Conservation (phyloP, 805 yeast genomes). For the Candida insectalens region DNA sequence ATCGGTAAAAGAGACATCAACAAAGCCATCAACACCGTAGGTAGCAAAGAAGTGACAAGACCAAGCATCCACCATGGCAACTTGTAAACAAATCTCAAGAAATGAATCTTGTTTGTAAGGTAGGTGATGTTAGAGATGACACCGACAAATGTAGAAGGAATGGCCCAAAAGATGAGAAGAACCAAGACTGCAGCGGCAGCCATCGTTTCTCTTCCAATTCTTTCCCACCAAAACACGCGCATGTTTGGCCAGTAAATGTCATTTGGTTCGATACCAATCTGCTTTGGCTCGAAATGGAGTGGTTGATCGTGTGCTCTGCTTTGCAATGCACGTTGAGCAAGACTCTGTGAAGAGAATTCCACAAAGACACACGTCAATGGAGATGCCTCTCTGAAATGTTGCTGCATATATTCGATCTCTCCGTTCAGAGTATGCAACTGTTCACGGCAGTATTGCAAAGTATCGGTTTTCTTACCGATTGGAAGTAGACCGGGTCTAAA, state of each 20-base stretch:
- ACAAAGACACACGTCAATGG: conserved; percentile 79
- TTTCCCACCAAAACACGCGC: conserved; percentile 77
- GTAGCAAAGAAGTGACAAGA: conserved; percentile 57
- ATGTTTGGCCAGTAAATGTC: conserved; percentile 65
- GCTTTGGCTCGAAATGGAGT: conserved; percentile 48
- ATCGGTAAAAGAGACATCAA: conserved; percentile 61
- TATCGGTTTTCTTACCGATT: conserved; percentile 54
- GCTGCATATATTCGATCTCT: conserved; percentile 49
- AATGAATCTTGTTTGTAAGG: conserved; percentile 46
- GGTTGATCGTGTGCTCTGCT: conserved; percentile 57
- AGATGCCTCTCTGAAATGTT: conserved; percentile 31
- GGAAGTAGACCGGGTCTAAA: conserved; percentile 25
- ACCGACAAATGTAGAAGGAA: conserved; percentile 77
- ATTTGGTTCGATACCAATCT: conserved; percentile 52
- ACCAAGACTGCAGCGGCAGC: conserved; percentile 47
- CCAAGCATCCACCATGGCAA: conserved; percentile 50
- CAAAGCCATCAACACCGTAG: conserved; percentile 54
- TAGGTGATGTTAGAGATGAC: conserved; percentile 57
- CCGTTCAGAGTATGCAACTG: conserved; percentile 46
- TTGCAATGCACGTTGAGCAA: conserved; percentile 67
- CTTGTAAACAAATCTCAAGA: conserved; percentile 46
- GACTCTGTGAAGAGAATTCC: conserved; percentile 67
- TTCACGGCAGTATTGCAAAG: conserved; percentile 47
- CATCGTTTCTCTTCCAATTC: conserved; percentile 40
- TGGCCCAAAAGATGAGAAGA: conserved; percentile 57